Evolutionary conservation across 2,329 filamentous ascomycete genomes (phyloP), one percentile per base, ranked within the genome.

Genomic region (Colletotrichum falcatum): DNA sequence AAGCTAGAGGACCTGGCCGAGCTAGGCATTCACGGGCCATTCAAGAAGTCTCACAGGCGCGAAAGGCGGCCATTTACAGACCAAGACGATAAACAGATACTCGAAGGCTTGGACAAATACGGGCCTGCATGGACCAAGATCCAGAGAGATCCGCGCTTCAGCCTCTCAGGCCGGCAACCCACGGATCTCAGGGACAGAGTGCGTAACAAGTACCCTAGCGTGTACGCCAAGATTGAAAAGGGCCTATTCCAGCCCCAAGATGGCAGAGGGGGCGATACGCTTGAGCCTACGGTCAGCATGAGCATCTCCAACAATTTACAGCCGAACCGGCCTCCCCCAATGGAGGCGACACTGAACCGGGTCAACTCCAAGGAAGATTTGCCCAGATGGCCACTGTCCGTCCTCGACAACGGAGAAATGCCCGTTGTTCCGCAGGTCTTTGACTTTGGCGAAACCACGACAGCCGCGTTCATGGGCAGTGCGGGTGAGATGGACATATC

Each of bases 101-200:
- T 91, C 1, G 82, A 87, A 69, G 90, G 90, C 0, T 85, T 90
- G 46, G 81, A 88, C 48, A 76, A 83, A 5, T 90, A 91, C 75
- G 89, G 89, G 0, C 87, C 89, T 11, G 85, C 88, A 11, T 91
- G 90, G 89, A 90, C 89, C 61, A 88, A 87, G 77, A 91, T 91
- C 26, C 89, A 90, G 75, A 84, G 88, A 44, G 89, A 91, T 70
- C 78, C 85, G 18, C 82, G 82, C 35, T 90, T 89, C 77, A 82
- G 88, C 70, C 80, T 91, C n/a, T 84, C 86, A 5, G 86, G 78
- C 69, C 82, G 89, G 54, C 87, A 90, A 73, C 89, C 89, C 1
- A 91, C 89, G 0, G 89, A 91, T 75, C 77, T 91, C 61, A 83
- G 89, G 71, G 89, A 91, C 73, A 84, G 89, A 28, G 84, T 91